Evolutionary conservation across 1,284 basidiomycete genomes (phyloP).

Genomic region (Naganishia liquefaciens): DNA sequence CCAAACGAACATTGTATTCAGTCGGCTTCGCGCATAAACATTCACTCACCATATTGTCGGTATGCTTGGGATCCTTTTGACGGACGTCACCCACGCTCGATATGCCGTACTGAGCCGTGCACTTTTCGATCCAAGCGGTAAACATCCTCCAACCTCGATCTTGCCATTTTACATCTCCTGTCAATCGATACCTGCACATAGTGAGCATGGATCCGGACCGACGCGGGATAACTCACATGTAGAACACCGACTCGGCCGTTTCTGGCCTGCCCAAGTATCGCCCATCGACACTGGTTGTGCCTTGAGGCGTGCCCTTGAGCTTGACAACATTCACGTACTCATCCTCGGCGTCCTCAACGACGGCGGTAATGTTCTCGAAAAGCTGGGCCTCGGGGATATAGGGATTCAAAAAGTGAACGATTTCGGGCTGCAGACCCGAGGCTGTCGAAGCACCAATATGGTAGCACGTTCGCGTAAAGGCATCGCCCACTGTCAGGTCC

Average conservation of each 20-base stretch:
- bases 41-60: conserved; percentile 43
- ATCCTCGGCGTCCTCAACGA: conserved; percentile 37
- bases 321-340: conserved; percentile 44
- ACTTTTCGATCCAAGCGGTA: conserved; percentile 57
- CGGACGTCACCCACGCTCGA: conserved; percentile 55
- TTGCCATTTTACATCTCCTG: conserved; percentile 60
- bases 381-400: conserved; percentile 36
- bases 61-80: conserved; percentile 39
- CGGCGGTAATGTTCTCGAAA: conserved; percentile 44
- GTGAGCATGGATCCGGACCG: neutral
- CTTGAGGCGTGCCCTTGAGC: conserved; percentile 46
- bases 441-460: conserved; percentile 42
- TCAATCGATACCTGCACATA: conserved; percentile 57
- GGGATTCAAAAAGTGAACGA: conserved; percentile 46
- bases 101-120: conserved; percentile 52
- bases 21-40: neutral
- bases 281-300: conserved; percentile 39
- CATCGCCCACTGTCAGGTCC: conserved; percentile 50
- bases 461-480: conserved; percentile 14
- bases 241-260: conserved; percentile 61
- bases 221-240: conserved; percentile 44
- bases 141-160: conserved; percentile 64
- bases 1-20: neutral
- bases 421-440: conserved; percentile 55
- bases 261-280: conserved; percentile 58